Percentiles rank a stretch among this genome's conserved stretches.
Evolutionary conservation across 2,329 filamentous ascomycete genomes (phyloP).

Genomic region (Cladosporium sphaerospermum): DNA sequence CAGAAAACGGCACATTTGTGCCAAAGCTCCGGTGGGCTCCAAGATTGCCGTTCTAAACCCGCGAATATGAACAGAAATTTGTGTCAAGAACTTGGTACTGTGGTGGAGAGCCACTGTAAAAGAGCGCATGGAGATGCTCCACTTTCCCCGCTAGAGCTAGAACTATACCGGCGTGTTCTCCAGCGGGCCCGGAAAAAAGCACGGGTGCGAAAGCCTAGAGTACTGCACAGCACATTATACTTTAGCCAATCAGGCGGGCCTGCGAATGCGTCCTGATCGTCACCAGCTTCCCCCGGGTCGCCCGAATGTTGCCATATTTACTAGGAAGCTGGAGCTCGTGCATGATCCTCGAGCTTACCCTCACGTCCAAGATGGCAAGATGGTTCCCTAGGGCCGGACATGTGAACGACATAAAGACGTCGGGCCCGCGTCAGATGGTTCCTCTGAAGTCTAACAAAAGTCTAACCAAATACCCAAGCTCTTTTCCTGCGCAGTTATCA

Average conservation of each 20-base stretch:
- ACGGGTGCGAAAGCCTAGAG: not conserved
- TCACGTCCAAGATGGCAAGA: constrained; percentile 1
- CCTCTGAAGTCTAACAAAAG: too few relatives aligned
- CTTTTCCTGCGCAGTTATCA: not conserved
- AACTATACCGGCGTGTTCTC: not conserved
- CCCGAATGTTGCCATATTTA: not conserved
- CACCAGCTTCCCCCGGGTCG: not conserved
- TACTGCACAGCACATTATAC: not conserved
- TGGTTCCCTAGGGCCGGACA: constrained; percentile 5
- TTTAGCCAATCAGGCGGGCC: not conserved
- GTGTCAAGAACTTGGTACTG: not conserved
- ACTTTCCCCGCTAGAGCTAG: not conserved
- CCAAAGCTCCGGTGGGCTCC: not conserved
- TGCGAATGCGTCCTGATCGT: not conserved
- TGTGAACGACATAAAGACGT: too few relatives aligned
- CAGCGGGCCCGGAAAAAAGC: not conserved
- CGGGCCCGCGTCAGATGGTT: too few relatives aligned
- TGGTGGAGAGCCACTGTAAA: not conserved
- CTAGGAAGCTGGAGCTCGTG: constrained; percentile 1
- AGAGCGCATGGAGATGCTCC: not conserved
- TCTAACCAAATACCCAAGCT: too few relatives aligned
- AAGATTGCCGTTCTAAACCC: not conserved
- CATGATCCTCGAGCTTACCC: constrained; percentile 1
- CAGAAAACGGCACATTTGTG: not conserved
- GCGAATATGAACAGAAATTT: not conserved